These are phyloP conservation scores for Globisporangium irregulare DNA, from an alignment of 352 stramenopile species.

Conservation along the genomic window DNA sequence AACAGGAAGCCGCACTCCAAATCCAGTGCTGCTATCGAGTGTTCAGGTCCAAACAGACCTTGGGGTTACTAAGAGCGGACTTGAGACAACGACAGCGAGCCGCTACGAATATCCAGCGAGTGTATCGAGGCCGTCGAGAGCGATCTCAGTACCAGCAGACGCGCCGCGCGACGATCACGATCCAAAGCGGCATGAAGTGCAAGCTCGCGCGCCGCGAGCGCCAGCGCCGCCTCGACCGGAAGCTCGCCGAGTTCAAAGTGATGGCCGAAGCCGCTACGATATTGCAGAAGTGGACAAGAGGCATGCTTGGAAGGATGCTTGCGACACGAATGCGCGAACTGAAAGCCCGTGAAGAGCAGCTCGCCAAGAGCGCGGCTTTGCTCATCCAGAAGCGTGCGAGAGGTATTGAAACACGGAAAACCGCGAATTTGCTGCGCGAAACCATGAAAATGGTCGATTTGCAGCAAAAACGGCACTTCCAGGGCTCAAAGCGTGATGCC, in stretches of 20 bases:
- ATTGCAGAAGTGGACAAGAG: conserved; percentile 40
- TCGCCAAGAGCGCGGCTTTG: conserved; percentile 37
- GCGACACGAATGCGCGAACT: conserved; percentile 27
- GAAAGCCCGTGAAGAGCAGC: conserved; percentile 22
- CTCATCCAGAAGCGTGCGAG: conserved; percentile 58
- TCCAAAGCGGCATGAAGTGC: conserved; percentile 46
- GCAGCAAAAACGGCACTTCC: conserved; percentile 46
- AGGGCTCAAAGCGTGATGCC: conserved; percentile 21
- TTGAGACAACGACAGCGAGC: conserved; percentile 10
- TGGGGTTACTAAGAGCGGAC: background rate
- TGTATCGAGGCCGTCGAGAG: conserved; percentile 23
- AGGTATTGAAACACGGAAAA: conserved; percentile 39
- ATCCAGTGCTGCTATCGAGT: conserved; percentile 43
- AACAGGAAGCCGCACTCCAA: conserved; percentile 25
- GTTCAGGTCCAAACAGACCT: conserved; percentile 17
- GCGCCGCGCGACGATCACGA: conserved; percentile 28
- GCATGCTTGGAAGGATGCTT: conserved; percentile 21
- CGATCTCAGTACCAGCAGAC: conserved; percentile 18
- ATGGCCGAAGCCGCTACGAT: conserved; percentile 19
- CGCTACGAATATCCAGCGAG: conserved; percentile 38
- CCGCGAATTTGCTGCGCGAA: conserved; percentile 33
- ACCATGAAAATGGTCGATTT: conserved; percentile 38
- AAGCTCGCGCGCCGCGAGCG: conserved; percentile 29
- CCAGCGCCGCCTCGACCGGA: conserved; percentile 13
- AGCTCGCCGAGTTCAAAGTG: conserved; percentile 10